Percentiles rank a stretch among this genome's conserved stretches.
phyloP scores from a whole-genome alignment of 768 basidiomycete genomes.

The Trametes punicea region DNA sequence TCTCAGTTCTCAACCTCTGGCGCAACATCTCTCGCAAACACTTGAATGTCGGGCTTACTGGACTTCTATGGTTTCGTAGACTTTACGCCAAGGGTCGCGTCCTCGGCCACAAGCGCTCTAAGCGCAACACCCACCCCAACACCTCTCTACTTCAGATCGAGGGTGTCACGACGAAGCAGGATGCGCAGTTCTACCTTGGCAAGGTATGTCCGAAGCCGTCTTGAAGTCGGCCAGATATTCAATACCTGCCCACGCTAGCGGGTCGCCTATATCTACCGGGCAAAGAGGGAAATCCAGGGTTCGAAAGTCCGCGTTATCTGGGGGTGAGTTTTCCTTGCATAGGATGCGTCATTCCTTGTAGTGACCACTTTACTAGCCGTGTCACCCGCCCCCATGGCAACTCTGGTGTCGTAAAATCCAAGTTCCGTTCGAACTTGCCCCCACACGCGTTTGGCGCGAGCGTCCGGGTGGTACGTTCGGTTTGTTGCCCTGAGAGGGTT shows the following conservation, averaged over 20 bases:
- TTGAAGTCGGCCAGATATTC: background rate
- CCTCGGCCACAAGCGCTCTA: constrained; percentile 97
- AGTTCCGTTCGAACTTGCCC: constrained; percentile 94
- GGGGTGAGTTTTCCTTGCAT: constrained; percentile 61
- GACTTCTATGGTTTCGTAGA: constrained; percentile 40
- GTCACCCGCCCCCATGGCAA: constrained; percentile 92
- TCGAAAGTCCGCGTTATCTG: constrained; percentile 97
- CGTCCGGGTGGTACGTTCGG: constrained; percentile 72
- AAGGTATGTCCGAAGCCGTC: constrained; percentile 59
- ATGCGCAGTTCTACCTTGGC: constrained; percentile 97
- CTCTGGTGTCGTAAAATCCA: constrained; percentile 94
- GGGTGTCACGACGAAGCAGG: constrained; percentile 90
- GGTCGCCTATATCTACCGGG: constrained; percentile 97
- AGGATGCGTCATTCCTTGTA: background rate
- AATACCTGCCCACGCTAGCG: constrained; percentile 49
- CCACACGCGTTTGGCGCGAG: constrained; percentile 91
- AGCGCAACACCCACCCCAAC: constrained; percentile 94
- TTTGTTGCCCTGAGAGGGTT: background rate
- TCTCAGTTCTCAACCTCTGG: background rate
- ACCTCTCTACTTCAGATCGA: constrained; percentile 97
- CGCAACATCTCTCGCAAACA: background rate
- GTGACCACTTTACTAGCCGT: constrained; percentile 47
- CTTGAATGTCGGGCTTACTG: constrained; percentile 4
- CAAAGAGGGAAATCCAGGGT: constrained; percentile 90
- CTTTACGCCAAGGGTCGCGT: constrained; percentile 96